Percentiles rank a stretch among this genome's conserved stretches.
These are phyloP conservation scores for Aquilaria agallochum DNA, from an alignment of 441 rosid genomes.

Conservation along the genomic window DNA sequence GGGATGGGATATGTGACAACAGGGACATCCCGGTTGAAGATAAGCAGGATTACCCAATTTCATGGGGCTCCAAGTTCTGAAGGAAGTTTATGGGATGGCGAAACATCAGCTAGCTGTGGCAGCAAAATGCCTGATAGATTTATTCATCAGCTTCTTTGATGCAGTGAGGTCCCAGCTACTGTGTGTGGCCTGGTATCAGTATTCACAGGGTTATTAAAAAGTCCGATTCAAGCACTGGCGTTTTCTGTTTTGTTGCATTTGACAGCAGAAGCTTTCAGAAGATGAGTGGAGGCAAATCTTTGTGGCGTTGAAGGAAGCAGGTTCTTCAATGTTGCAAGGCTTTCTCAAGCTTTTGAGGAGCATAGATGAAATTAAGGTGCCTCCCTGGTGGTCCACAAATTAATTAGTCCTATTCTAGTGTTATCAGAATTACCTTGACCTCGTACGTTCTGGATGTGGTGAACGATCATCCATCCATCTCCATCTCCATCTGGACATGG, in stretches of 20 bases:
- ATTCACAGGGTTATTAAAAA: conserved; percentile 64
- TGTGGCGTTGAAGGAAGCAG: conserved; percentile 63
- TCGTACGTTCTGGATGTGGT: conserved; percentile 42
- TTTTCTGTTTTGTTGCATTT: conserved; percentile 61
- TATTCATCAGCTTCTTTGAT: conserved; percentile 51
- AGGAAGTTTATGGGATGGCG: conserved; percentile 66
- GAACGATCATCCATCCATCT: conserved; percentile 26
- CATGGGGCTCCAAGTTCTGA: conserved; percentile 36
- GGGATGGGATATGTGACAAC: conserved; percentile 25
- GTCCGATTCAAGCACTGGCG: conserved; percentile 76
- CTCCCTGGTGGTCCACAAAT: conserved; percentile 6
- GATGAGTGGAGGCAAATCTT: conserved; percentile 77
- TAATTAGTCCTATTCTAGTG: neutral
- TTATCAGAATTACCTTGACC: conserved; percentile 57
- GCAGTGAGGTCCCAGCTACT: conserved; percentile 57
- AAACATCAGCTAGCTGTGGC: conserved; percentile 66
- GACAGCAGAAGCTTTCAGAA: conserved; percentile 56
- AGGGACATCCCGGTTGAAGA: conserved; percentile 34
- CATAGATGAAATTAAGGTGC: conserved; percentile 53
- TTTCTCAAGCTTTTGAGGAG: conserved; percentile 64
- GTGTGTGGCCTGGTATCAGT: conserved; percentile 38
- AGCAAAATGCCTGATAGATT: conserved; percentile 59
- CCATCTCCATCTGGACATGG: conserved; percentile 31
- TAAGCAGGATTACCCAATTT: conserved; percentile 32
- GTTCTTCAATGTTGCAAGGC: conserved; percentile 53